These are phyloP conservation scores for Phytophthora foliorum DNA, from an alignment of 352 stramenopile genomes.

Conservation along the genomic window DNA sequence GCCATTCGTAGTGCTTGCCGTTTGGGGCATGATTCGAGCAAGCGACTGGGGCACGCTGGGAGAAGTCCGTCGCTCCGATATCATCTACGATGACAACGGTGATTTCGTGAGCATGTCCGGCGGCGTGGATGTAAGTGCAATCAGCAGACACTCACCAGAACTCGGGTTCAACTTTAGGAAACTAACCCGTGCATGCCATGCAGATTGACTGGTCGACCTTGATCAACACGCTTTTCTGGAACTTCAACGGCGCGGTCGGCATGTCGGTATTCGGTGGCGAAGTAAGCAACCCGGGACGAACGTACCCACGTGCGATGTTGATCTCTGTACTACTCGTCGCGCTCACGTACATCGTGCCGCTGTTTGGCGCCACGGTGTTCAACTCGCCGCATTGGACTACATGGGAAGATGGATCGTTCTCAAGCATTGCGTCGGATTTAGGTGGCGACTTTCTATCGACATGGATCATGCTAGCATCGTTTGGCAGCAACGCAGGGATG, in stretches of 20 bases:
- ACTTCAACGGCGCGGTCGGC: slow-evolving; percentile 93
- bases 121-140: slow-evolving; percentile 25
- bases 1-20: slow-evolving; percentile 89
- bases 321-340: slow-evolving; percentile 82
- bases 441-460: slow-evolving; percentile 87
- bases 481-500: slow-evolving; percentile 92
- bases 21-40: slow-evolving; percentile 42
- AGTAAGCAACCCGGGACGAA: slow-evolving; percentile 77
- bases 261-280: slow-evolving; percentile 92
- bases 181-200: slow-evolving; percentile 3
- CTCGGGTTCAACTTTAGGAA: background rate
- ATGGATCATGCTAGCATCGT: slow-evolving; percentile 92
- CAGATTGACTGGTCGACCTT: slow-evolving; percentile 63
- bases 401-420: slow-evolving; percentile 95
- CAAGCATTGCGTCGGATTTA: slow-evolving; percentile 83
- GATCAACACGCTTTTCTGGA: slow-evolving; percentile 97
- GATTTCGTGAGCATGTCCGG: slow-evolving; percentile 54
- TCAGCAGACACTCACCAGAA: too few species aligned
- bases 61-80: slow-evolving; percentile 47
- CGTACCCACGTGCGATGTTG: slow-evolving; percentile 88
- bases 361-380: slow-evolving; percentile 84
- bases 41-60: slow-evolving; percentile 51
- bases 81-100: slow-evolving; percentile 41
- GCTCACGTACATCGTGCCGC: slow-evolving; percentile 91
- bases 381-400: slow-evolving; percentile 68